These are phyloP conservation scores for Dendrobium catenatum DNA, from an alignment of 106 monocot species.

Conservation along the genomic window DNA sequence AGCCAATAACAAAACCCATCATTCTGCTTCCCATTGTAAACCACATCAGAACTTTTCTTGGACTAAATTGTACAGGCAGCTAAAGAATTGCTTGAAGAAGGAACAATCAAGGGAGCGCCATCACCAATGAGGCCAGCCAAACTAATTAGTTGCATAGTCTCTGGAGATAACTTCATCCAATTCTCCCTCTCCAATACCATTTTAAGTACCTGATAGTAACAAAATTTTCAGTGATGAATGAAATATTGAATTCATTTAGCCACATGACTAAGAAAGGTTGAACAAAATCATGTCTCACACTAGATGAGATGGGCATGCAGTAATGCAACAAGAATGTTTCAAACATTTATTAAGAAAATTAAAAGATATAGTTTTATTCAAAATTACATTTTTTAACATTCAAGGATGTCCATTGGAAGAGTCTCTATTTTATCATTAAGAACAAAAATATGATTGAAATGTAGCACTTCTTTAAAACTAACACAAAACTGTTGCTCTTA, in stretches of 20 bases:
- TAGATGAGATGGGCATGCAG: neutral
- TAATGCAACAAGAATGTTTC: conserved; percentile 2
- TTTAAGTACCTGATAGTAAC: conserved; percentile 63
- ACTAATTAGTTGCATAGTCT: too few species aligned
- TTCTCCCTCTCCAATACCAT: too few species aligned
- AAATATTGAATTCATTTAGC: neutral
- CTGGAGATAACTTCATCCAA: too few species aligned
- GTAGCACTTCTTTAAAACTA: neutral
- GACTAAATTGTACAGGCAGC: too few species aligned
- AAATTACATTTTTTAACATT: neutral
- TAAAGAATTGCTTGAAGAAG: too few species aligned
- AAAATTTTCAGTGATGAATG: neutral
- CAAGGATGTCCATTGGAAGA: neutral
- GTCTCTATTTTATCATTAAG: neutral
- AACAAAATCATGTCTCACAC: neutral
- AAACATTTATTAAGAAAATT: neutral
- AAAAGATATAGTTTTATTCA: neutral
- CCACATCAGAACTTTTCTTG: too few species aligned
- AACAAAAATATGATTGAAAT: neutral
- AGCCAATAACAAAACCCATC: conserved; percentile 82
- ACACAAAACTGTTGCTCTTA: neutral
- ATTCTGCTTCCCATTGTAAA: conserved; percentile 76
- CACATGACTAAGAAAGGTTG: neutral
- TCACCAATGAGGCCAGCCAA: too few species aligned
- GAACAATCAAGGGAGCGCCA: too few species aligned